Conservation (phyloP, 2,329 filamentous ascomycete species). For the Harringtonia lauricola region DNA sequence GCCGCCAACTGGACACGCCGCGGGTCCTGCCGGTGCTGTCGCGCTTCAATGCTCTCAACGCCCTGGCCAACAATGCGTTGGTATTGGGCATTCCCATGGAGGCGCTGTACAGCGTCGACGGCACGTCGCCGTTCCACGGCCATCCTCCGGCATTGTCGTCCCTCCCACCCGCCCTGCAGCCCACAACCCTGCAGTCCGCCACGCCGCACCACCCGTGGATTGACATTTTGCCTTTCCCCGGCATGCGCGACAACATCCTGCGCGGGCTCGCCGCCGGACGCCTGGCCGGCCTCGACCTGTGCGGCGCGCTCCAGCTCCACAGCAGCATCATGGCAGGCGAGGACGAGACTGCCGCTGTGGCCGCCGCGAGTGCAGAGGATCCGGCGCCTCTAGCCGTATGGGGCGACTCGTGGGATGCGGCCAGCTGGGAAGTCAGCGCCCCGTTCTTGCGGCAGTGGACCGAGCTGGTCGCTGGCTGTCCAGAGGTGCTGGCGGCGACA, state of each 20-base stretch:
- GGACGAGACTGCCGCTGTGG: no score
- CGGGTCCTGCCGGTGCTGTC: constrained; percentile 1
- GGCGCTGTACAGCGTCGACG: background rate
- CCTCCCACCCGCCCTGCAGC: constrained; percentile 5
- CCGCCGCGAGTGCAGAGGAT: no score
- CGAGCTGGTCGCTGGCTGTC: constrained; percentile 25
- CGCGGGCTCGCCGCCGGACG: constrained; percentile 9
- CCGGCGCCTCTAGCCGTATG: constrained; percentile 20
- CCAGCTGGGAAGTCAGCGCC: constrained; percentile 29
- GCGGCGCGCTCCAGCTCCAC: constrained; percentile 15
- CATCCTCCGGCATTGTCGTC: background rate
- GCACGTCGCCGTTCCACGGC: background rate
- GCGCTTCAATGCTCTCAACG: constrained; percentile 8
- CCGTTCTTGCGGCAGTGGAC: constrained; percentile 24
- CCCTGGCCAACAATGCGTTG: background rate
- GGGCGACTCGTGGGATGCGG: constrained; percentile 24
- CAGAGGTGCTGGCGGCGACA: constrained; percentile 21
- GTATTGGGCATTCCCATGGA: constrained; percentile 1
- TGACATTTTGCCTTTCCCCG: constrained; percentile 16
- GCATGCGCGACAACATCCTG: constrained; percentile 18
- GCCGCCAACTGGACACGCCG: constrained; percentile 1
- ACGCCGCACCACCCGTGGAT: constrained; percentile 18
- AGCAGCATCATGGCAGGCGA: constrained; percentile 4
- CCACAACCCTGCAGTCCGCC: constrained; percentile 14
- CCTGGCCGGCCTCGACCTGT: constrained; percentile 9